A percentile compares a stretch with the other conserved stretches of the same genome.
Evolutionary conservation across 2,329 filamentous ascomycete genomes (phyloP).

Genomic region (Pseudogymnoascus sp.): DNA sequence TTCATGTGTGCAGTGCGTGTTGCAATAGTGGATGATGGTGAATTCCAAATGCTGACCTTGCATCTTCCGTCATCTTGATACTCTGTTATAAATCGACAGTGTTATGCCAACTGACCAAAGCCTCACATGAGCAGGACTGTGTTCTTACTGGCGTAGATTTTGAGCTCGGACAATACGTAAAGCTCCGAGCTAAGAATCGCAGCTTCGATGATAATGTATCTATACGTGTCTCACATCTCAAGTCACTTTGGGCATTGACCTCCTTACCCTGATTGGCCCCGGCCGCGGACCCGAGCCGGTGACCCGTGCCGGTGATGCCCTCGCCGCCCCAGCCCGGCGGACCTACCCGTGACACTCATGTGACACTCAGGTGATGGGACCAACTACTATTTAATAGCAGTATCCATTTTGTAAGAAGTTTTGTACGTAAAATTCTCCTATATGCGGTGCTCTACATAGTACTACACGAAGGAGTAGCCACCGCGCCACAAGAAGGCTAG

Average conservation of each 20-base stretch:
- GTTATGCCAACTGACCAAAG: neutral
- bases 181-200: neutral
- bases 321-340: neutral
- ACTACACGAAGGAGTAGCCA: slow-evolving; percentile 22
- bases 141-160: neutral
- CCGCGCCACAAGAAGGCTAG: slow-evolving; percentile 22
- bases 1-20: slow-evolving; percentile 26
- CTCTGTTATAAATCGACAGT: neutral
- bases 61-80: slow-evolving; percentile 15
- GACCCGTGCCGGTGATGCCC: neutral
- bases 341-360: neutral
- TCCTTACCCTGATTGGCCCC: neutral
- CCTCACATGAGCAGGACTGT: slow-evolving; percentile 2
- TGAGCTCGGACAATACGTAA: neutral
- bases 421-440: neutral
- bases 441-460: neutral
- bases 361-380: neutral
- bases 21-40: slow-evolving; percentile 27
- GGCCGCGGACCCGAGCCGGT: neutral
- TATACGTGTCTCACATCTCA: neutral
- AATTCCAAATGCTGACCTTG: slow-evolving; percentile 21
- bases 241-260: neutral
- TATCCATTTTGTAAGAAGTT: neutral
- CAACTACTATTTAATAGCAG: neutral
- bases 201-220: neutral